Percentiles rank a stretch among this genome's conserved stretches.
Evolutionary conservation across 1,284 basidiomycete species (phyloP).

Genomic region (Ceratobasidium sp.): DNA sequence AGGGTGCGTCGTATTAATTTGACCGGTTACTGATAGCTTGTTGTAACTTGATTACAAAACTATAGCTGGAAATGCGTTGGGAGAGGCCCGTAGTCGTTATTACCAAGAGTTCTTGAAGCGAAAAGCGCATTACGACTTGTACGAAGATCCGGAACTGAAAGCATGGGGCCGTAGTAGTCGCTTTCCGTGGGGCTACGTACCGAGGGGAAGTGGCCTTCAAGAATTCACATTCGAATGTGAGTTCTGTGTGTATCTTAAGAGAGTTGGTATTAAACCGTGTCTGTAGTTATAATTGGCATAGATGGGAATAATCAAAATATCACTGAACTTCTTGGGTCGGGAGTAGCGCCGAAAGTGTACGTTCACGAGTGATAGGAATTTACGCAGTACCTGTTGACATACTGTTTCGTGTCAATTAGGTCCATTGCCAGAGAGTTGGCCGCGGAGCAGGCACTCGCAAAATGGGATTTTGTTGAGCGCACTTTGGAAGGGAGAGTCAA

Average conservation of each 20-base stretch:
- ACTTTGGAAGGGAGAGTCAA: background rate
- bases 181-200: background rate
- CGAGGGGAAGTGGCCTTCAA: background rate
- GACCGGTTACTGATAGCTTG: no score
- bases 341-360: slow-evolving; percentile 3
- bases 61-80: slow-evolving; percentile 29
- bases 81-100: slow-evolving; percentile 12
- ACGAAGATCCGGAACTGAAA: slow-evolving; percentile 9
- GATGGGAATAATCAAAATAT: background rate
- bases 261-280: background rate
- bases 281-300: slow-evolving; percentile 4
- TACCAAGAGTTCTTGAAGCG: slow-evolving; percentile 1
- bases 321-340: background rate
- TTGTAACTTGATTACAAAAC: background rate
- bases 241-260: background rate
- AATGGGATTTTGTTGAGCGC: slow-evolving; percentile 21
- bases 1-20: background rate
- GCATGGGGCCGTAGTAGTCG: background rate
- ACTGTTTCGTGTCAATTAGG: background rate
- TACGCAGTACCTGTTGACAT: background rate
- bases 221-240: background rate
- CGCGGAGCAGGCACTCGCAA: slow-evolving; percentile 20
- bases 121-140: background rate
- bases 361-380: background rate
- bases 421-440: slow-evolving; percentile 20